Percentiles rank a stretch among this genome's conserved stretches.
Evolutionary conservation across 768 basidiomycete species (phyloP).

Genomic region (Harrya chromipes): DNA sequence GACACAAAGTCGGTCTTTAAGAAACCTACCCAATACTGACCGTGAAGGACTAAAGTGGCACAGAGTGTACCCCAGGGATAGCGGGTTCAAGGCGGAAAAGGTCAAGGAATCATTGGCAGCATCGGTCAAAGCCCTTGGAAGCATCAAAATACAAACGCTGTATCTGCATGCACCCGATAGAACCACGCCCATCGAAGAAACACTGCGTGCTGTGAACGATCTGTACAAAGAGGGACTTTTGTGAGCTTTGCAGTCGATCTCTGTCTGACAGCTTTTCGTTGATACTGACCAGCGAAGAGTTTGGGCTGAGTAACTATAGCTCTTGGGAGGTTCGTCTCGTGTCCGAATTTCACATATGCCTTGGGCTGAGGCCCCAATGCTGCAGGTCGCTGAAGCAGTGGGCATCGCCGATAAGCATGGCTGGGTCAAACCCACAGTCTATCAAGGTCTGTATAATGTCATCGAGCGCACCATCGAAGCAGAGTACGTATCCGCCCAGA

Average conservation of each 20-base stretch:
- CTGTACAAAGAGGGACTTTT: conserved; percentile 51
- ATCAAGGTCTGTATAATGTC: conserved; percentile 49
- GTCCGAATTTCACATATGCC: not conserved
- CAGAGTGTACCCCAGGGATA: conserved; percentile 34
- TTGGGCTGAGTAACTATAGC: conserved; percentile 12
- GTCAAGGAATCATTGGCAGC: not conserved
- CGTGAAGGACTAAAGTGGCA: not conserved
- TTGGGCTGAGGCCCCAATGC: not conserved
- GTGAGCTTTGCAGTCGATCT: conserved; percentile 23
- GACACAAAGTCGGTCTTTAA: conserved; percentile 18
- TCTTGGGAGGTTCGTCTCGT: conserved; percentile 31
- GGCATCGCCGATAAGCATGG: conserved; percentile 40
- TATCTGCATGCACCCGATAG: conserved; percentile 38
- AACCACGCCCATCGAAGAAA: conserved; percentile 44
- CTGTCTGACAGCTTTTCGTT: not conserved
- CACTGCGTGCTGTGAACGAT: conserved; percentile 45
- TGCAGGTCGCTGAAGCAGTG: conserved; percentile 42
- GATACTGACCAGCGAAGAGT: conserved; percentile 6
- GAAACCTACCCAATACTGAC: not conserved
- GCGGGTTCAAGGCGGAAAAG: not conserved
- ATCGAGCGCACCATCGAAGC: conserved; percentile 33
- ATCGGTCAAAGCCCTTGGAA: not conserved
- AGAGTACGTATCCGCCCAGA: conserved; percentile 4
- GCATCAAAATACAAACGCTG: conserved; percentile 3
- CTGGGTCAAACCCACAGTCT: conserved; percentile 48